phyloP scores from a whole-genome alignment of 352 stramenopile species.

The Phytophthora vignae region DNA sequence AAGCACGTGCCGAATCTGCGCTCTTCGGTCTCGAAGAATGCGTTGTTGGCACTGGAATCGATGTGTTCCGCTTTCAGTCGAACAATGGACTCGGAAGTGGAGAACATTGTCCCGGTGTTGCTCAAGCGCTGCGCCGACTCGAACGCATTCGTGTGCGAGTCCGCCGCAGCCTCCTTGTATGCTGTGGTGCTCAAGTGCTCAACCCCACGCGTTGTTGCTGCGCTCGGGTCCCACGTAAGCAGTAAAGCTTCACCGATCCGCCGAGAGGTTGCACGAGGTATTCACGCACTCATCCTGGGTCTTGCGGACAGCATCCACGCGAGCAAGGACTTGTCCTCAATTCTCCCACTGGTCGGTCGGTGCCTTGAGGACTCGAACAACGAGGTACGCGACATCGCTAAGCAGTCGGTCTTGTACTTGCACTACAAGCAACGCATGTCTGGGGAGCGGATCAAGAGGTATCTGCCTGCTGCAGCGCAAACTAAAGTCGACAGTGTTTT shows the following conservation, averaged over 20 bases:
- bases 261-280: slow-evolving; percentile 63
- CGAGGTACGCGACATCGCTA: slow-evolving; percentile 73
- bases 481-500: slow-evolving; percentile 63
- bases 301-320: slow-evolving; percentile 43
- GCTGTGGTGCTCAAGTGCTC: slow-evolving; percentile 68
- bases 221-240: slow-evolving; percentile 47
- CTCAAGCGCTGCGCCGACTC: slow-evolving; percentile 75
- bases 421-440: slow-evolving; percentile 47
- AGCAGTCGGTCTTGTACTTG: slow-evolving; percentile 69
- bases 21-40: slow-evolving; percentile 81
- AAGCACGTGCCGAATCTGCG: slow-evolving; percentile 75
- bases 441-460: slow-evolving; percentile 58
- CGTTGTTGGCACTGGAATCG: slow-evolving; percentile 72
- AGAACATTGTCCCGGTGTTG: slow-evolving; percentile 64
- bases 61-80: slow-evolving; percentile 56
- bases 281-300: slow-evolving; percentile 58
- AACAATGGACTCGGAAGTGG: slow-evolving; percentile 66
- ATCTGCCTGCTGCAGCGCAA: slow-evolving; percentile 52
- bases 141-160: slow-evolving; percentile 82
- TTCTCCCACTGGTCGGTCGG: slow-evolving; percentile 61
- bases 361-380: slow-evolving; percentile 82
- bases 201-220: slow-evolving; percentile 48
- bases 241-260: slow-evolving; percentile 65
- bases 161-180: slow-evolving; percentile 53
- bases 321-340: slow-evolving; percentile 49